Evolutionary conservation across 805 yeast genomes (phyloP), one percentile per base, ranked within the genome.

Genomic region (Candida stauntonica): DNA sequence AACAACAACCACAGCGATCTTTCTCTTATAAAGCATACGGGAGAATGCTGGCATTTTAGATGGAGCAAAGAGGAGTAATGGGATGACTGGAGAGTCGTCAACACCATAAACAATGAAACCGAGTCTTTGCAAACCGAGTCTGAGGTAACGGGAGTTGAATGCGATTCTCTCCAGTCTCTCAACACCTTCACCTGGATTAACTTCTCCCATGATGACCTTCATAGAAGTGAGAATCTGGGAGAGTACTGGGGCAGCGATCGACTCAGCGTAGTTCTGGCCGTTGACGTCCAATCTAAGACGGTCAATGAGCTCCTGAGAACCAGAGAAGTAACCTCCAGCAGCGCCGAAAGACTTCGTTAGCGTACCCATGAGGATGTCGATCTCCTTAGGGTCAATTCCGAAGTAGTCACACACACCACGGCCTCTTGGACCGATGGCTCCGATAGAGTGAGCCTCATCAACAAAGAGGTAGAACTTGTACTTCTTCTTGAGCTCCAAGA

Each of bases 371-470:
- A 93, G 65, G 46, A 93, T 67, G 64, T 93, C 99, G 41, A 93
- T 70, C 31, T 76, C 76, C 11, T 65, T 59, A 29, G 98, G 91
- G 47, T 79, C 73, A 34, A 93, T 76, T 38, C 81, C 82, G 61
- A 85, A 93, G 64, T 86, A 86, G 57, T 93, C 98, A 67, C 97
- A 89, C 26, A 93, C 83, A 57, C 99, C 99, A 57, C 85, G 80
- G 32, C 99, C 99, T 36, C 66, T 65, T 31, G 94, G 93, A 20
- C 99, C 99, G 66, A 93, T 73, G n/a, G 99, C 99, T 54, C 99
- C 99, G 55, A 93, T 83, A 5, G 98, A 91, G 62, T 93, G 99
- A 11, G 99, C 99, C 63, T 93, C 99, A 61, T 93, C 99, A 45
- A 94, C 85, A 56, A 85, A 93, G 36, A 93, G 65, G 57, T 86